These are phyloP conservation scores for Alternaria angustiovoidea DNA, from an alignment of 2,329 filamentous ascomycete species.

Conservation along the genomic window DNA sequence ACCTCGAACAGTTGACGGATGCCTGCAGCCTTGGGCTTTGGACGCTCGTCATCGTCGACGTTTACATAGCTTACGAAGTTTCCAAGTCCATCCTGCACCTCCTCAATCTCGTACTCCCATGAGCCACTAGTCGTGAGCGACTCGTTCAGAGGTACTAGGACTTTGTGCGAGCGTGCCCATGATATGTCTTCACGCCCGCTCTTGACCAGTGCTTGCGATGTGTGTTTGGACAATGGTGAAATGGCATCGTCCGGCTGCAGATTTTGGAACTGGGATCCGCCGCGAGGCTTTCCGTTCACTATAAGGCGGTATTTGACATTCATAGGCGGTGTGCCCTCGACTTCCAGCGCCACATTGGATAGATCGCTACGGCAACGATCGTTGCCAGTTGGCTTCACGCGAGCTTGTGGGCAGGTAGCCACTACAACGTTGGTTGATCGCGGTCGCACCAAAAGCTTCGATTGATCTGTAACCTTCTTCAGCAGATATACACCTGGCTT, in stretches of 20 bases:
- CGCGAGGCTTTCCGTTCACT: slow-evolving; percentile 82
- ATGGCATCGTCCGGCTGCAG: slow-evolving; percentile 87
- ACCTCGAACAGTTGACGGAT: slow-evolving; percentile 83
- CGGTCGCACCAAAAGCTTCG: slow-evolving; percentile 89
- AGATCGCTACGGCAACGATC: slow-evolving; percentile 86
- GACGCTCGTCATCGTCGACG: slow-evolving; percentile 69
- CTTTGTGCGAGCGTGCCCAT: slow-evolving; percentile 79
- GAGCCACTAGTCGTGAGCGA: slow-evolving; percentile 79
- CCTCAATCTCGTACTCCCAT: slow-evolving; percentile 91
- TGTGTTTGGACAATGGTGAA: slow-evolving; percentile 75
- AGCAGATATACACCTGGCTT: slow-evolving; percentile 89
- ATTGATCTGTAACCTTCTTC: slow-evolving; percentile 86
- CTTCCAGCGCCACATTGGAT: slow-evolving; percentile 83
- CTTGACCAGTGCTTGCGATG: slow-evolving; percentile 65
- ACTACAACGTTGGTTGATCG: slow-evolving; percentile 80
- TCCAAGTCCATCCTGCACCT: slow-evolving; percentile 89
- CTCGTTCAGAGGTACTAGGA: slow-evolving; percentile 88
- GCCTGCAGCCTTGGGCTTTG: slow-evolving; percentile 66
- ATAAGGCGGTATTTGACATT: slow-evolving; percentile 91
- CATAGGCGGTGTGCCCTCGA: slow-evolving; percentile 87
- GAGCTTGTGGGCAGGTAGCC: slow-evolving; percentile 82
- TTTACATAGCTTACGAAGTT: slow-evolving; percentile 81
- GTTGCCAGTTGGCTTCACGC: slow-evolving; percentile 69
- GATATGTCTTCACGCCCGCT: slow-evolving; percentile 71
- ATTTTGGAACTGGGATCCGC: slow-evolving; percentile 85